A percentile compares a stretch with the other conserved stretches of the same genome.
Evolutionary conservation across 192 early-diverging fungal genomes (phyloP).

Genomic region (Piromyces finnis): DNA sequence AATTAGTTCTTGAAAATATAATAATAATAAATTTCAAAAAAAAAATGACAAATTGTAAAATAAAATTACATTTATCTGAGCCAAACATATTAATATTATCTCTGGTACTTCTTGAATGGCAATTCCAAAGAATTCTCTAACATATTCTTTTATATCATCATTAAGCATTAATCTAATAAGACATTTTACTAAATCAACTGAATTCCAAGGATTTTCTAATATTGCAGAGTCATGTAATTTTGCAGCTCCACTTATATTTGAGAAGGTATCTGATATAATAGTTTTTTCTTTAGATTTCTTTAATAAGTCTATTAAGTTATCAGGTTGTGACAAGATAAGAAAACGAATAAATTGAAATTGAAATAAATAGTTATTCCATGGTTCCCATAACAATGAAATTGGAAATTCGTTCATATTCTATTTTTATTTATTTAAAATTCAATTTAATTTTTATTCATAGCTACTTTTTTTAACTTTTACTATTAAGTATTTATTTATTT

Average conservation of each 20-base stretch:
- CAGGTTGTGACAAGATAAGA: background rate
- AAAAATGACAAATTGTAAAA: too few relatives aligned
- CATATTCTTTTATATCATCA: conserved; percentile 20
- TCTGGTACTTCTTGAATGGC: conserved; percentile 49
- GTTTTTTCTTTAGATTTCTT: background rate
- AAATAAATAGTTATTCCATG: background rate
- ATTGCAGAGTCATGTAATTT: background rate
- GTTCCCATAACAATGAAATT: background rate
- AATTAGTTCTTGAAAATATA: too few relatives aligned
- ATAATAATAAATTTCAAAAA: too few relatives aligned
- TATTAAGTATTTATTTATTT: background rate
- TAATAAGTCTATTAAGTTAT: background rate
- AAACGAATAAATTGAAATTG: background rate
- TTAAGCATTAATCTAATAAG: background rate
- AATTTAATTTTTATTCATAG: background rate
- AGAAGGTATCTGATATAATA: background rate
- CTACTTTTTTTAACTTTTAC: too few relatives aligned
- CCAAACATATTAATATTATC: conserved; percentile 48
- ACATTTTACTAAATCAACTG: background rate
- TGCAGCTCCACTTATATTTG: background rate
- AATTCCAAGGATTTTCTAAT: background rate
- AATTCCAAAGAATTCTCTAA: conserved; percentile 40
- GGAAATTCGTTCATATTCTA: background rate
- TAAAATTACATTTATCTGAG: conserved; percentile 38
- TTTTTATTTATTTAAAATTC: background rate